Evolutionary conservation across 768 basidiomycete species (phyloP).

Genomic region (Phylloporus arenicola): DNA sequence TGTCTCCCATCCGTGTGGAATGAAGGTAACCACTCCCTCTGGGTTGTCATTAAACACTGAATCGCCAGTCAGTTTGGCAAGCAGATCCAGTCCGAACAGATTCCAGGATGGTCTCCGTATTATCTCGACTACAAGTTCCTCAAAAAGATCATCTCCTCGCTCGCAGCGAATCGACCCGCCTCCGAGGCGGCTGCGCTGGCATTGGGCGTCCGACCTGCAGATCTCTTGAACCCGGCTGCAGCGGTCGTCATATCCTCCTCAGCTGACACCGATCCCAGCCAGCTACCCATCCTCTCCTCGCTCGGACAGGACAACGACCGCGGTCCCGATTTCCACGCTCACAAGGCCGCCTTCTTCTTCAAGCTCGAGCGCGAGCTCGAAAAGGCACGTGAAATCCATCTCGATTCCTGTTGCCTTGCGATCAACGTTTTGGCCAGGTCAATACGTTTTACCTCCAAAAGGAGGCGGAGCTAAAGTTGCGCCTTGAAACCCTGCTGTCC

Average conservation of each 20-base stretch:
- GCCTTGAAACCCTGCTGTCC: conserved; percentile 88
- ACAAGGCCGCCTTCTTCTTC: conserved; percentile 98
- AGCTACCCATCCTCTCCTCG: conserved; percentile 56
- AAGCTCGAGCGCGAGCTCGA: conserved; percentile 96
- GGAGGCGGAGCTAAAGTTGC: conserved; percentile 87
- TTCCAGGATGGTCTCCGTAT: conserved; percentile 93
- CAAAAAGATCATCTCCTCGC: conserved; percentile 97
- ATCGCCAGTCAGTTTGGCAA: conserved; percentile 86
- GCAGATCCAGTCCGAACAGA: conserved; percentile 91
- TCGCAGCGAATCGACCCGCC: conserved; percentile 83
- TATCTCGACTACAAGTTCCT: conserved; percentile 98
- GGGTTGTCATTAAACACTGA: background rate
- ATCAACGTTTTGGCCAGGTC: conserved; percentile 52
- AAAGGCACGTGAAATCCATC: conserved; percentile 54
- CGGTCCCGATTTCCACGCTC: conserved; percentile 84
- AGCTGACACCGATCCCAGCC: conserved; percentile 34
- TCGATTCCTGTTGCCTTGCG: conserved; percentile 3
- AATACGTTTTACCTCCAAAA: conserved; percentile 97
- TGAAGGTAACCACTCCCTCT: conserved; percentile 25
- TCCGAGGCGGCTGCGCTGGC: conserved; percentile 87
- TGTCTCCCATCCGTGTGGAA: conserved; percentile 17
- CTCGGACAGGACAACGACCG: conserved; percentile 65
- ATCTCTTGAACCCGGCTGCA: conserved; percentile 36
- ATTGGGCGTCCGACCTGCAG: conserved; percentile 69
- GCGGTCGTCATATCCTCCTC: conserved; percentile 26